phyloP scores from a whole-genome alignment of 352 stramenopile species.

The Poterioochromonas sp. region DNA sequence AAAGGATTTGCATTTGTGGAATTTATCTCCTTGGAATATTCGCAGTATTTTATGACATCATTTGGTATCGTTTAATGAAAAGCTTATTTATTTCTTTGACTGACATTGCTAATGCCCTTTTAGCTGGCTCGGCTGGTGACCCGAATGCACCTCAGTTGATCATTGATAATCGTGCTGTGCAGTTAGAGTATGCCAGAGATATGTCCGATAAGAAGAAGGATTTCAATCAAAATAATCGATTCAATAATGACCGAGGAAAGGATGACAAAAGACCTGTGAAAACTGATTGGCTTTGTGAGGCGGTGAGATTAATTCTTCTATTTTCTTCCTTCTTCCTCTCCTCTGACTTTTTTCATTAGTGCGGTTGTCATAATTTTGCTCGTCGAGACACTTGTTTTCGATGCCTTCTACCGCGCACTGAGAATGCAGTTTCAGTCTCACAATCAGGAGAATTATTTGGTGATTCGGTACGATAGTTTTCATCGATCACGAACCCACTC shows the following conservation, averaged over 20 bases:
- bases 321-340: background rate
- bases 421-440: background rate
- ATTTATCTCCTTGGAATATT: conserved; percentile 4
- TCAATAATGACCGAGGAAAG: too few relatives aligned
- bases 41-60: conserved; percentile 5
- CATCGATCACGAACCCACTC: background rate
- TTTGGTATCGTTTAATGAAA: background rate
- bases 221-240: background rate
- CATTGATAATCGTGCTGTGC: background rate
- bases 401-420: background rate
- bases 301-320: background rate
- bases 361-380: conserved; percentile 23
- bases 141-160: conserved; percentile 16
- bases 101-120: background rate
- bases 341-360: background rate
- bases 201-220: background rate
- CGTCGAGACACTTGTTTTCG: conserved; percentile 2
- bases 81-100: background rate
- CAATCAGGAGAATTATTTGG: background rate
- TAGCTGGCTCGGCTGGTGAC: conserved; percentile 23
- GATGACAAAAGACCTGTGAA: background rate
- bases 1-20: background rate
- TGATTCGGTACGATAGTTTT: background rate
- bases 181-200: conserved; percentile 1
- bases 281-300: conserved; percentile 14